Conservation (phyloP, 1,284 basidiomycete species). For the Boletus semigastroideus region DNA sequence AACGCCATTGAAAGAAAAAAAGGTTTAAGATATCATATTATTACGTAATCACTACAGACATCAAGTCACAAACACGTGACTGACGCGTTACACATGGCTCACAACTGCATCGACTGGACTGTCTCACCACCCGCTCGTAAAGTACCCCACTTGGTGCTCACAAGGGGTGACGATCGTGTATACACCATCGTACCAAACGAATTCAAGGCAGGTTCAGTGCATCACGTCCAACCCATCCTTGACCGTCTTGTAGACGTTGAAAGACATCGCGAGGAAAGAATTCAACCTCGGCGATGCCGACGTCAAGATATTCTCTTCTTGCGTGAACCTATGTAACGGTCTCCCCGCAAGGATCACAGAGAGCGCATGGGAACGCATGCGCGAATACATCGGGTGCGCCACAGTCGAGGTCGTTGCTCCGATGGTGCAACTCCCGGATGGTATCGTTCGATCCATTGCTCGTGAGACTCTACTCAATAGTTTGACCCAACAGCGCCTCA, state of each 20-base stretch:
- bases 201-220: slow-evolving; percentile 12
- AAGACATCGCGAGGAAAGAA: slow-evolving; percentile 20
- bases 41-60: slow-evolving; percentile 20
- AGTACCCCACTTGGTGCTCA: slow-evolving; percentile 22
- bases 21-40: slow-evolving; percentile 7
- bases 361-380: slow-evolving; percentile 17
- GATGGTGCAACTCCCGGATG: background rate
- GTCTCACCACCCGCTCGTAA: slow-evolving; percentile 21
- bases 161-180: slow-evolving; percentile 13
- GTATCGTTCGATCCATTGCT: background rate
- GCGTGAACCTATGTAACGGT: slow-evolving; percentile 21
- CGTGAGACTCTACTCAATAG: background rate
- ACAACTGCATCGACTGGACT: slow-evolving; percentile 28
- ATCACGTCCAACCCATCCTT: background rate
- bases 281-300: slow-evolving; percentile 21
- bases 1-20: slow-evolving; percentile 6
- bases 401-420: slow-evolving; percentile 9
- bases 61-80: slow-evolving; percentile 11
- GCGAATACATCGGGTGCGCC: slow-evolving; percentile 25
- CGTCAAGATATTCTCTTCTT: slow-evolving; percentile 19
- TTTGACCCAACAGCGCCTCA: background rate
- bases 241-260: slow-evolving; percentile 10
- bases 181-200: slow-evolving; percentile 23
- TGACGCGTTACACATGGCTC: slow-evolving; percentile 21
- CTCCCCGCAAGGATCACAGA: slow-evolving; percentile 24